phyloP scores from a whole-genome alignment of 495 filamentous ascomycete species.

The Penicillium cosmopolitanum region DNA sequence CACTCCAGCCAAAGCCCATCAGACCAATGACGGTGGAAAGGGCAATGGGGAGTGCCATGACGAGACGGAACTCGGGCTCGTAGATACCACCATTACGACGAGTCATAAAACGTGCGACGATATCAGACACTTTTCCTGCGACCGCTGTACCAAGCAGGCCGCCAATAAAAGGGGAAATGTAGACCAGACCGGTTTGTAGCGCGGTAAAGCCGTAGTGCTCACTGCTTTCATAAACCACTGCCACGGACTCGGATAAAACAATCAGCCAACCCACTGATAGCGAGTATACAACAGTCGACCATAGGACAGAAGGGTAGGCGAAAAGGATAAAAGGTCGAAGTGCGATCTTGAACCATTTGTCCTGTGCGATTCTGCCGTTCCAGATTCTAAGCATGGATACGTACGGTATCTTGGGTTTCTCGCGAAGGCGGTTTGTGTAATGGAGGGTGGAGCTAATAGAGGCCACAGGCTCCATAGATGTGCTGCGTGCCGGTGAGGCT shows the following conservation, averaged over 20 bases:
- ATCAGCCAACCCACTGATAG: conserved; percentile 96
- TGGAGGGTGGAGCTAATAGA: conserved; percentile 31
- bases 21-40: conserved; percentile 81
- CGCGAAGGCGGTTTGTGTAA: conserved; percentile 66
- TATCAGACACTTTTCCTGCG: conserved; percentile 85
- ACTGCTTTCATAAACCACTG: conserved; percentile 70
- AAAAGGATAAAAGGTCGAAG: conserved; percentile 83
- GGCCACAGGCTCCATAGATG: conserved; percentile 32
- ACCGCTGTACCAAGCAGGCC: conserved; percentile 88
- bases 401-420: conserved; percentile 67
- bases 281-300: conserved; percentile 85
- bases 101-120: conserved; percentile 78
- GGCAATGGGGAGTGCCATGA: conserved; percentile 86
- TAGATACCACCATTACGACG: conserved; percentile 89
- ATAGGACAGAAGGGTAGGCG: conserved; percentile 86
- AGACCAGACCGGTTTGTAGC: conserved; percentile 81
- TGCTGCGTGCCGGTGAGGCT: conserved; percentile 37
- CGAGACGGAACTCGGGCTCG: conserved; percentile 91
- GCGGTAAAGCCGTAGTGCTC: conserved; percentile 76
- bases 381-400: conserved; percentile 69
- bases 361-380: conserved; percentile 75
- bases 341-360: conserved; percentile 77
- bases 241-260: conserved; percentile 85
- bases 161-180: conserved; percentile 87
- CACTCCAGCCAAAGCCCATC: conserved; percentile 94